Base-by-base conservation (phyloP, 2,329 filamentous ascomycete species). In the Sarocladium kiliense region DNA sequence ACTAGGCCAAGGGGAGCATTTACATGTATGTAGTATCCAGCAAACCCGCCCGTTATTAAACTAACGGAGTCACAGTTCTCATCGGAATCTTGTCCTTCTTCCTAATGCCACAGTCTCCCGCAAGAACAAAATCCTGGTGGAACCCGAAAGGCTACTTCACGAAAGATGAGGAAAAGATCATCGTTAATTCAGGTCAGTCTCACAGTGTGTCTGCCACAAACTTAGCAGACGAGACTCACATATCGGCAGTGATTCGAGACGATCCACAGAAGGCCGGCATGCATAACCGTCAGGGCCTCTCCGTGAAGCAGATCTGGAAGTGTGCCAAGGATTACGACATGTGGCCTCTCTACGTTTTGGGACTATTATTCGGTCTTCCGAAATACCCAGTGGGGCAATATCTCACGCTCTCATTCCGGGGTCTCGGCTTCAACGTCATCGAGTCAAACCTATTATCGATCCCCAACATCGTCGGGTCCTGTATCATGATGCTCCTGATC, bases 131-230 rank as follows among this genome's bases (percentile, higher is more conserved):
- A 5, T 79, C 77, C 27, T 74, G 74, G 61, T 81, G 82, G 30
- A 81, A 82, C 49, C 65, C 63, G 1, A 69, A 71, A 19, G 85
- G 86, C 3, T 85, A 84, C 78, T 86, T 87, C 65, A 78, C 68
- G 4, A 81, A 86, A 54, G 76, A 70, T 18, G 84, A 88, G 65
- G 81, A 85, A 63, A 82, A 82, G 60, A 86, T 87, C 57, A 80
- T 88, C 68, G 83, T 86, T 4, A 87, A 86, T 62, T 77, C 63
- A 27, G 65, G 66, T 65, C 56, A 54, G 60, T 27, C 5, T 1
- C 44, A 14, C 12, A 10, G 2, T 26, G 30, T 44, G 9, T 2
- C 1, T n/a, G 10, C 12, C 36, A 16, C 11, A 18, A 11, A 5
- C 2, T 18, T 3, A 16, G 34, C 7, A 9, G 25, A 14, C 34